These are phyloP conservation scores for Inonotus hispidus DNA, from an alignment of 1,284 basidiomycete genomes.

Conservation along the genomic window DNA sequence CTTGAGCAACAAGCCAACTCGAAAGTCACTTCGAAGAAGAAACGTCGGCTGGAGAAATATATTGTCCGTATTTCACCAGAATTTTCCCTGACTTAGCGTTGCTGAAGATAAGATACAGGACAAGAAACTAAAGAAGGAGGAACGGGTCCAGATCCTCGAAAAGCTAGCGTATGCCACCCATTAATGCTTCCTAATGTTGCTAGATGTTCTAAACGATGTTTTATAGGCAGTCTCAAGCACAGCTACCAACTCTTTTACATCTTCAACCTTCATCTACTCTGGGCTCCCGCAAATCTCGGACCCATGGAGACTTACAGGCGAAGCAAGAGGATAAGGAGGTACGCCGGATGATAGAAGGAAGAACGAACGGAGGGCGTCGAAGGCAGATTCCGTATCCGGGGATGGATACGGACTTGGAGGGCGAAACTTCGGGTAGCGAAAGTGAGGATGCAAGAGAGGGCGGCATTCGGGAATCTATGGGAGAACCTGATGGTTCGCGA, in stretches of 20 bases:
- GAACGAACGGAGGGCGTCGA: slow-evolving; percentile 39
- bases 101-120: slow-evolving; percentile 41
- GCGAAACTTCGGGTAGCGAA: slow-evolving; percentile 6
- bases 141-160: slow-evolving; percentile 64
- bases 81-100: neutral
- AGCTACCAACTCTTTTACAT: slow-evolving; percentile 48
- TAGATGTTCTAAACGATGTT: slow-evolving; percentile 23
- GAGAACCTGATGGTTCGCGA: slow-evolving; percentile 6
- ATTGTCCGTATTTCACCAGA: slow-evolving; percentile 47
- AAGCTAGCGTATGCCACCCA: slow-evolving; percentile 62
- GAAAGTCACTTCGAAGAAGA: slow-evolving; percentile 75
- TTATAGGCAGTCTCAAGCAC: slow-evolving; percentile 66
- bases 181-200: slow-evolving; percentile 23
- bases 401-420: slow-evolving; percentile 21
- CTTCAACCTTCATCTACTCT: slow-evolving; percentile 76
- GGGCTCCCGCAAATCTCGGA: slow-evolving; percentile 59
- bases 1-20: slow-evolving; percentile 57
- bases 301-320: slow-evolving; percentile 55
- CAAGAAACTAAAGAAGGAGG: slow-evolving; percentile 84
- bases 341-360: slow-evolving; percentile 46
- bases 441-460: slow-evolving; percentile 13
- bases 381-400: slow-evolving; percentile 33
- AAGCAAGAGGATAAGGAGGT: slow-evolving; percentile 56
- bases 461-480: neutral
- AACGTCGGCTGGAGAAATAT: slow-evolving; percentile 77